phyloP scores from a whole-genome alignment of 352 stramenopile species.

The Pythium oligandrum region DNA sequence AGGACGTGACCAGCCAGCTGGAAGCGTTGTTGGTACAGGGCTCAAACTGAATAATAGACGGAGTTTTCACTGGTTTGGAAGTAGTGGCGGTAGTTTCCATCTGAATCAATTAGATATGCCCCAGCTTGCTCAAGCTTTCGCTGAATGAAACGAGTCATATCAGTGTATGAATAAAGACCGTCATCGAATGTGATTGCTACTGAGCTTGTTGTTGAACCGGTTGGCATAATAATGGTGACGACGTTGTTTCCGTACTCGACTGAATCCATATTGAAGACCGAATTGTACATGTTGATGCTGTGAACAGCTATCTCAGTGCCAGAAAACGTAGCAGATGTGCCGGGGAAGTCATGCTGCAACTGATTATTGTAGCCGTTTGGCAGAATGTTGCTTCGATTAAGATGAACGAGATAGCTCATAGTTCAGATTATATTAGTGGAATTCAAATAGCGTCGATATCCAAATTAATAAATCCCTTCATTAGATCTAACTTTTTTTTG shows the following conservation, averaged over 20 bases:
- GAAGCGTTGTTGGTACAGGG: conserved; percentile 10
- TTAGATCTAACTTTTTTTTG: conserved; percentile 7
- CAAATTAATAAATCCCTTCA: conserved; percentile 9
- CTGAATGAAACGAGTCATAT: conserved; percentile 20
- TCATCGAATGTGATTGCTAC: conserved; percentile 14
- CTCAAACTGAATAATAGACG: conserved; percentile 18
- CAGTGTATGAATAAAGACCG: conserved; percentile 17
- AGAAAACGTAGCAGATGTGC: conserved; percentile 12
- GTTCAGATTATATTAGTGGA: conserved; percentile 4
- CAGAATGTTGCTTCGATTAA: conserved; percentile 15
- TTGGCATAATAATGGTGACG: conserved; percentile 17
- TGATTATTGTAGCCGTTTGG: conserved; percentile 21
- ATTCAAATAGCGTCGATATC: conserved; percentile 3
- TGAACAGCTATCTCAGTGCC: conserved; percentile 13
- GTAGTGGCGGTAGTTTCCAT: conserved; percentile 17
- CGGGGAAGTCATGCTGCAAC: conserved; percentile 8
- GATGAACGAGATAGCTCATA: conserved; percentile 5
- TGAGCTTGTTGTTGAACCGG: conserved; percentile 9
- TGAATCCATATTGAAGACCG: conserved; percentile 22
- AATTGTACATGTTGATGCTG: conserved; percentile 20
- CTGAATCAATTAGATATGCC: conserved; percentile 19
- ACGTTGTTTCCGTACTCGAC: conserved; percentile 13
- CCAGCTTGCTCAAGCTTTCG: conserved; percentile 10
- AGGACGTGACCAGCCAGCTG: conserved; percentile 11
- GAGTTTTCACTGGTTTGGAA: conserved; percentile 15